These are phyloP conservation scores for Stachybotrys chartarum DNA, from an alignment of 2,329 filamentous ascomycete genomes.

Conservation along the genomic window DNA sequence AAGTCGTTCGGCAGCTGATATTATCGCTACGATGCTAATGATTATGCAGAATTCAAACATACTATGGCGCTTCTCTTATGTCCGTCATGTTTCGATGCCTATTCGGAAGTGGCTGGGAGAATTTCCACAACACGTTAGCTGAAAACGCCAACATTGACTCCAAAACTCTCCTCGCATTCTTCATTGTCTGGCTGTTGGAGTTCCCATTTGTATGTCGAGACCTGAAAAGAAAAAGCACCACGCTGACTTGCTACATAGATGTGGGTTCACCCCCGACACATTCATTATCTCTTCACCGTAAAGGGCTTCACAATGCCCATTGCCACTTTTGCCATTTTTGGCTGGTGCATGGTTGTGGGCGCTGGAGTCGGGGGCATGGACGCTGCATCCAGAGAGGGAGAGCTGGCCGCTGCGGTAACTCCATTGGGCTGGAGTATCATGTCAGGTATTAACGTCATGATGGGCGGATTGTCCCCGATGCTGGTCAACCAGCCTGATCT, in stretches of 20 bases:
- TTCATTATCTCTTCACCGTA: constrained; percentile 25
- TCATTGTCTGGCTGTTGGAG: constrained; percentile 29
- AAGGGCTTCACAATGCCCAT: constrained; percentile 26
- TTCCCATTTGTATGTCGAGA: constrained; percentile 23
- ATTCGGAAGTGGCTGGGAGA: constrained; percentile 23
- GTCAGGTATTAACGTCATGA: constrained; percentile 28
- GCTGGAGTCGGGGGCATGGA: constrained; percentile 16
- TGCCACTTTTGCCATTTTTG: constrained; percentile 27
- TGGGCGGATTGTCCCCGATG: constrained; percentile 26
- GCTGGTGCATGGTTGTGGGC: constrained; percentile 22
- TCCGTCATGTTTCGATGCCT: constrained; percentile 20
- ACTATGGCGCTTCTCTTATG: constrained; percentile 8
- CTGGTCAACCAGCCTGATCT: constrained; percentile 29
- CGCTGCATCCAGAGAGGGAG: constrained; percentile 16
- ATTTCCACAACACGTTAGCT: constrained; percentile 23
- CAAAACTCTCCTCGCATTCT: constrained; percentile 26
- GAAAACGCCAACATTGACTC: constrained; percentile 23
- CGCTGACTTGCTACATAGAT: constrained; percentile 8
- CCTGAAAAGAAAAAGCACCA: background rate
- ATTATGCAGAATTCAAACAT: background rate
- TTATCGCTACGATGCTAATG: no score
- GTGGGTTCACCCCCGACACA: constrained; percentile 25
- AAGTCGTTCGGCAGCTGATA: no score
- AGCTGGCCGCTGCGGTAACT: constrained; percentile 13
- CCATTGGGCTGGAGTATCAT: constrained; percentile 29